Evolutionary conservation across 2,329 filamentous ascomycete species (phyloP).

Genomic region (Gliomastix tumulicola): DNA sequence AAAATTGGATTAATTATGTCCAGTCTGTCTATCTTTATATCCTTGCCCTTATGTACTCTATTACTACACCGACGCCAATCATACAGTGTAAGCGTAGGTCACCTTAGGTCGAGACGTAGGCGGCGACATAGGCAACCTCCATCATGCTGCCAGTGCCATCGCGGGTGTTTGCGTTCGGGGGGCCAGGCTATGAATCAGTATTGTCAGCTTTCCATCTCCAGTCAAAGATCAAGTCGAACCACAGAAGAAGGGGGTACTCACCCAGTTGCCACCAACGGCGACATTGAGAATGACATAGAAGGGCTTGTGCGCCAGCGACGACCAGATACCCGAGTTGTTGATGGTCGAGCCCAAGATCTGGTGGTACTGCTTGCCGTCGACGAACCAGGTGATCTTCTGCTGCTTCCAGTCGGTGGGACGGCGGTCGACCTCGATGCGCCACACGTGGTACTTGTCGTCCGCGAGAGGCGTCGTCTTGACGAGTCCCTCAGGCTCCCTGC

Average conservation of each 20-base stretch:
- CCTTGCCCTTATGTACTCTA: too few species aligned
- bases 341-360: constrained; percentile 33
- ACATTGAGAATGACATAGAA: constrained; percentile 45
- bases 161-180: constrained; percentile 31
- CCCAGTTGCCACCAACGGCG: constrained; percentile 42
- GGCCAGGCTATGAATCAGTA: constrained; percentile 29
- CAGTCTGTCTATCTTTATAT: too few species aligned
- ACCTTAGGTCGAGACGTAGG: constrained; percentile 21
- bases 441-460: constrained; percentile 34
- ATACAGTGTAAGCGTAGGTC: too few species aligned
- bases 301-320: constrained; percentile 35
- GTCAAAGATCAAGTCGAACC: constrained; percentile 6
- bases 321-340: constrained; percentile 36
- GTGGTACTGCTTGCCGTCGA: constrained; percentile 32
- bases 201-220: not conserved
- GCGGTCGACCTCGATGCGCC: constrained; percentile 39
- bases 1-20: too few species aligned
- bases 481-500: constrained; percentile 37
- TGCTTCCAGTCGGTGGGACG: constrained; percentile 30
- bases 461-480: constrained; percentile 23
- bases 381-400: constrained; percentile 39
- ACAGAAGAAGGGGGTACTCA: constrained; percentile 18
- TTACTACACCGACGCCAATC: too few species aligned
- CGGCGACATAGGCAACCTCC: constrained; percentile 40
- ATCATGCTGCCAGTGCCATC: constrained; percentile 36